Conservation (phyloP, 495 filamentous ascomycete species). For the Daldinia childiae region DNA sequence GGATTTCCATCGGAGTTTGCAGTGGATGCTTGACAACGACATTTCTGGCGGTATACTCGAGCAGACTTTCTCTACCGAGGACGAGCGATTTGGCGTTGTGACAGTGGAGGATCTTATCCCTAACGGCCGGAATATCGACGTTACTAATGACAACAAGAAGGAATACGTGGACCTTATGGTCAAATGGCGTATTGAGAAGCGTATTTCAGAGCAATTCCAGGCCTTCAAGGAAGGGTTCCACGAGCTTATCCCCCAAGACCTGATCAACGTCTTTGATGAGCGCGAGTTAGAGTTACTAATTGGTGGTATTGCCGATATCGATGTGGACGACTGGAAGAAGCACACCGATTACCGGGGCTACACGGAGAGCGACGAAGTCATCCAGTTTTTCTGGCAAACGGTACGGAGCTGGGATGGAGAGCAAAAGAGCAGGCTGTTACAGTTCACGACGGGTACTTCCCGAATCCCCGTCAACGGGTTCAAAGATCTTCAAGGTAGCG, state of each 20-base stretch:
- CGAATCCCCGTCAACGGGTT: constrained; percentile 99
- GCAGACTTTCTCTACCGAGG: constrained; percentile 93
- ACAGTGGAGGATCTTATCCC: constrained; percentile 93
- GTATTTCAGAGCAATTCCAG: constrained; percentile 96
- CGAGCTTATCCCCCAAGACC: constrained; percentile 93
- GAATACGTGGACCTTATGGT: constrained; percentile 96
- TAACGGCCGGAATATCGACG: constrained; percentile 87
- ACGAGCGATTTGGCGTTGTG: constrained; percentile 95
- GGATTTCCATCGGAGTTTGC: constrained; percentile 92
- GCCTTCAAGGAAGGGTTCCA: constrained; percentile 98
- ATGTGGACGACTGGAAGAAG: constrained; percentile 99
- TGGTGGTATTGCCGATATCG: constrained; percentile 98
- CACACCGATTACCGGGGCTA: constrained; percentile 99
- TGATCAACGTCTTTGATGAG: constrained; percentile 99
- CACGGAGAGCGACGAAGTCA: constrained; percentile 95
- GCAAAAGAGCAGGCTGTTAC: constrained; percentile 94
- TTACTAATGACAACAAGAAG: constrained; percentile 96
- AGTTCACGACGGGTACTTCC: constrained; percentile 97
- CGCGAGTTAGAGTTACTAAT: constrained; percentile 96
- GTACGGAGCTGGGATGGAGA: constrained; percentile 96
- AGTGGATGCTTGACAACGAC: constrained; percentile 98
- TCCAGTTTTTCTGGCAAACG: constrained; percentile 98
- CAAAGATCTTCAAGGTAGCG: constrained; percentile 98
- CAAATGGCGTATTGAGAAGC: constrained; percentile 98
- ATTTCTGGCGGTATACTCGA: constrained; percentile 89